phyloP scores from a whole-genome alignment of 306 rosid genomes.

The Cercis canadensis region DNA sequence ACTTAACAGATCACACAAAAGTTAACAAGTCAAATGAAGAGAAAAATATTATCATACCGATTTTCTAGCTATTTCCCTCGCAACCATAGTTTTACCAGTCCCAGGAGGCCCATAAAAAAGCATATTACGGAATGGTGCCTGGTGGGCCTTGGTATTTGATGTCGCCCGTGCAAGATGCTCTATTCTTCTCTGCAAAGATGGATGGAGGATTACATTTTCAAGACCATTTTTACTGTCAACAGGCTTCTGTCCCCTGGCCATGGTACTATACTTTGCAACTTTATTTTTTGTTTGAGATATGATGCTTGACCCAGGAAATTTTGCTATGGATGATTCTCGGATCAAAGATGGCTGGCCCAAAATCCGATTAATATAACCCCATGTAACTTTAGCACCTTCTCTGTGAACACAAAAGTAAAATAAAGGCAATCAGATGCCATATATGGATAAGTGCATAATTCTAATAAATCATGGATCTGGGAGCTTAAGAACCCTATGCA shows the following conservation, averaged over 20 bases:
- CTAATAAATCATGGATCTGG: constrained; percentile 11
- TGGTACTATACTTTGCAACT: constrained; percentile 54
- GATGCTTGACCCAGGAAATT: constrained; percentile 84
- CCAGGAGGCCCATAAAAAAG: constrained; percentile 99
- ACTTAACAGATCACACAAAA: background rate
- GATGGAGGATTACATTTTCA: constrained; percentile 85
- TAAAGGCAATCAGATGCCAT: constrained; percentile 37
- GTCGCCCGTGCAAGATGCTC: constrained; percentile 93
- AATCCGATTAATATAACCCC: constrained; percentile 97
- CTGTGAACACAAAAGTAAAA: constrained; percentile 52
- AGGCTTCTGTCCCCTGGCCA: constrained; percentile 52
- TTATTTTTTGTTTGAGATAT: constrained; percentile 69
- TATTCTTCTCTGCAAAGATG: constrained; percentile 84
- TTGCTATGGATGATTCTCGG: constrained; percentile 91
- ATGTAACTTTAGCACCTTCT: constrained; percentile 93
- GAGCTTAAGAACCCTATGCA: background rate
- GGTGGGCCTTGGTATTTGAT: constrained; percentile 89
- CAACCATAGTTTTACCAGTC: constrained; percentile 99
- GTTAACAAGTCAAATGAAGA: background rate
- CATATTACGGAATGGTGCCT: constrained; percentile 98
- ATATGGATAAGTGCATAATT: constrained; percentile 4
- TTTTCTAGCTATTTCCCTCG: constrained; percentile 92
- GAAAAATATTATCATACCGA: constrained; percentile 61
- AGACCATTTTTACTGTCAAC: constrained; percentile 63
- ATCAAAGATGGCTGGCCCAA: constrained; percentile 98